Conservation (phyloP, 2,329 filamentous ascomycete species). For the Venturia oleaginea region DNA sequence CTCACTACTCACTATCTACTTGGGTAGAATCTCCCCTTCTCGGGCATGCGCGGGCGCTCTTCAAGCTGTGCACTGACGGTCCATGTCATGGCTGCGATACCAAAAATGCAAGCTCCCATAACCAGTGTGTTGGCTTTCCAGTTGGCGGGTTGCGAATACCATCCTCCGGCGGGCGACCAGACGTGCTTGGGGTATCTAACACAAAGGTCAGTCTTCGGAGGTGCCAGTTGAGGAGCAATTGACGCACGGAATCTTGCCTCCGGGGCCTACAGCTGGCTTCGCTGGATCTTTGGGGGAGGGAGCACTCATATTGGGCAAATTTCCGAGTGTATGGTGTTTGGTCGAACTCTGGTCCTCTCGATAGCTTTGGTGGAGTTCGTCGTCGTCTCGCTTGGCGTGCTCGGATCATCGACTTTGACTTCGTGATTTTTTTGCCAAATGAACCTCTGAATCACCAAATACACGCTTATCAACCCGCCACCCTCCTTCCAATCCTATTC, state of each 20-base stretch:
- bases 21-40: constrained; percentile 68
- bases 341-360: not conserved
- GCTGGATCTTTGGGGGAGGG: constrained; percentile 21
- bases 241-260: constrained; percentile 63
- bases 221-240: not conserved
- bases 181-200: constrained; percentile 93
- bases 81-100: constrained; percentile 60
- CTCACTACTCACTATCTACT: constrained; percentile 63
- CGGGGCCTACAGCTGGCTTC: constrained; percentile 41
- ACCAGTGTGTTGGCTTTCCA: constrained; percentile 89
- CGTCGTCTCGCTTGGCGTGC: not conserved
- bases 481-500: not conserved
- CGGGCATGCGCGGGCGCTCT: constrained; percentile 64
- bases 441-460: not conserved
- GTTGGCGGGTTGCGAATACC: constrained; percentile 91
- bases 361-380: not conserved
- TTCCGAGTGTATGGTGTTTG: not conserved
- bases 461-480: not conserved
- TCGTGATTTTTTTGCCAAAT: not conserved
- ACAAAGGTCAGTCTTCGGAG: constrained; percentile 7
- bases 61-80: constrained; percentile 67
- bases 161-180: constrained; percentile 97
- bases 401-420: not conserved
- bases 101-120: constrained; percentile 58
- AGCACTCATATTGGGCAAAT: not conserved